A percentile compares a stretch with the other conserved stretches of the same genome.
Evolutionary conservation across 495 filamentous ascomycete genomes (phyloP).

Genomic region (Hypoxylon perforatum): DNA sequence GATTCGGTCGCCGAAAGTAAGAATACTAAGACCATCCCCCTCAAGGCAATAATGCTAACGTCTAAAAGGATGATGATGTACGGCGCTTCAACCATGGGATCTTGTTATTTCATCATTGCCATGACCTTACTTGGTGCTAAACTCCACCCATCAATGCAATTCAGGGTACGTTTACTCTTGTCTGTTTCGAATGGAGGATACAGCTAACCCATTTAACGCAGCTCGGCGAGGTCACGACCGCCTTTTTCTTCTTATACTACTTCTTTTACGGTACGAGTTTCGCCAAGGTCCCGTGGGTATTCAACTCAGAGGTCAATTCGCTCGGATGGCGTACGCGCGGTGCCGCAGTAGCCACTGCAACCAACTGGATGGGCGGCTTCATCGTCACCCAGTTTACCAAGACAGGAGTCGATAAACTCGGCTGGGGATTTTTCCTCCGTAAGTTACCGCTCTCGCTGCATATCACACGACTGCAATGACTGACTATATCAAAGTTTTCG

Average conservation of each 20-base stretch:
- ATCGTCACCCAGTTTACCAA: conserved; percentile 52
- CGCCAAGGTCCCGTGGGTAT: conserved; percentile 48
- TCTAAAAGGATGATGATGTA: conserved; percentile 40
- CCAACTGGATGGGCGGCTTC: conserved; percentile 52
- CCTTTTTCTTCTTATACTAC: conserved; percentile 50
- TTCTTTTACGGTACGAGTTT: conserved; percentile 46
- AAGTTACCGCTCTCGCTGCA: conserved; percentile 6
- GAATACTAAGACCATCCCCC: background rate
- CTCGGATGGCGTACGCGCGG: conserved; percentile 51
- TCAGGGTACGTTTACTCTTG: too few species aligned
- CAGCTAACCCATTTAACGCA: too few species aligned
- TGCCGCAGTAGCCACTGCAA: conserved; percentile 51
- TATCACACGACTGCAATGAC: background rate
- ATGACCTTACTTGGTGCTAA: conserved; percentile 32
- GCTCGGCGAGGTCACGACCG: conserved; percentile 45
- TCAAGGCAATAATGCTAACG: conserved; percentile 4
- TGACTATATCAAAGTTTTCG: conserved; percentile 40
- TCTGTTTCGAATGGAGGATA: background rate
- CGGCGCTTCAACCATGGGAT: conserved; percentile 32
- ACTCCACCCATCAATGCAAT: conserved; percentile 27
- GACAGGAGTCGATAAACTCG: conserved; percentile 45
- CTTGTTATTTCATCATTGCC: conserved; percentile 49
- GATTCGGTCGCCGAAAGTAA: conserved; percentile 47
- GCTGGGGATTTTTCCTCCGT: conserved; percentile 50
- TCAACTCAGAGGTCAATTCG: conserved; percentile 51